These are phyloP conservation scores for Omphalea diandra DNA, from an alignment of 441 rosid species.

Conservation along the genomic window DNA sequence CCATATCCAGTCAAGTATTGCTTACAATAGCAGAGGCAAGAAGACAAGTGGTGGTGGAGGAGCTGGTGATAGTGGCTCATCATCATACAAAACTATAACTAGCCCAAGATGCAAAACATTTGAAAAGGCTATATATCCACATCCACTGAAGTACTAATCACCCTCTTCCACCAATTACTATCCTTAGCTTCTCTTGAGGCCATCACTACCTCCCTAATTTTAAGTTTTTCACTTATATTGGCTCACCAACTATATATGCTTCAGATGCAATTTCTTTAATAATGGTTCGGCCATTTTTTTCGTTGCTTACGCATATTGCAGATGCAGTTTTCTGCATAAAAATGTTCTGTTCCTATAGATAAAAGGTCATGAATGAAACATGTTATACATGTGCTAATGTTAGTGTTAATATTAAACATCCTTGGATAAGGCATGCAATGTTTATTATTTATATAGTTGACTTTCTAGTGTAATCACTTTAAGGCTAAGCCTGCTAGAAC, in stretches of 20 bases:
- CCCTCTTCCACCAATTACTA: not conserved
- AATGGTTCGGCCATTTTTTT: slow-evolving; percentile 1
- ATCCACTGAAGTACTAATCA: slow-evolving; percentile 13
- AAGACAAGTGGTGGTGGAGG: slow-evolving; percentile 54
- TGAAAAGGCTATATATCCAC: slow-evolving; percentile 20
- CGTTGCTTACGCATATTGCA: not conserved
- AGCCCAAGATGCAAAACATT: slow-evolving; percentile 23
- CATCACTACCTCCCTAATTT: not conserved
- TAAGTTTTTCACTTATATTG: not conserved
- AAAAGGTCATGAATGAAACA: not conserved
- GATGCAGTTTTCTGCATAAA: not conserved
- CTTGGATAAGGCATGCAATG: not conserved
- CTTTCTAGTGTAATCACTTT: slow-evolving; percentile 12
- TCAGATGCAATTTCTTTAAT: not conserved
- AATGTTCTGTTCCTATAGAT: slow-evolving; percentile 16
- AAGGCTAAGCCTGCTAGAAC: not conserved
- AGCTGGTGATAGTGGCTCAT: slow-evolving; percentile 53
- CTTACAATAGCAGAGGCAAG: slow-evolving; percentile 33
- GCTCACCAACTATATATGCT: not conserved
- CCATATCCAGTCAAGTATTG: slow-evolving; percentile 31
- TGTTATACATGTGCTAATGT: not conserved
- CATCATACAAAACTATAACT: slow-evolving; percentile 30
- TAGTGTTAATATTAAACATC: not conserved
- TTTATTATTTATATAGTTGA: slow-evolving; percentile 3
- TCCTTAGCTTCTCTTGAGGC: slow-evolving; percentile 3